Percentiles rank a stretch among this genome's conserved stretches.
Evolutionary conservation across 768 basidiomycete species (phyloP).

Genomic region (Podaxis sp.): DNA sequence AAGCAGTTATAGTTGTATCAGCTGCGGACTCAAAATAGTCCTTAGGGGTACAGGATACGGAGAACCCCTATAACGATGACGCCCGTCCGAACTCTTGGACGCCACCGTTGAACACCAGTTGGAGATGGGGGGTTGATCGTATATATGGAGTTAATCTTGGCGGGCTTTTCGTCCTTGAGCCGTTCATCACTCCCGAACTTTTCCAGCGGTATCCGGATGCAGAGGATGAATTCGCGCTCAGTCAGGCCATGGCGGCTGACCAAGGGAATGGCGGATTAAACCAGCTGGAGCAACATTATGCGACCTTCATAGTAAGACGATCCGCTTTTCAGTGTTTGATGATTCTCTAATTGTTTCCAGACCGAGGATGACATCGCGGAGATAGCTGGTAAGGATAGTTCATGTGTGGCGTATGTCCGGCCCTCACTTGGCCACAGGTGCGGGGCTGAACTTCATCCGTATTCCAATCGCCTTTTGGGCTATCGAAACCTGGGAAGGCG

Average conservation of each 20-base stretch:
- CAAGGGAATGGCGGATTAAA: slow-evolving; percentile 60
- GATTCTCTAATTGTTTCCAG: slow-evolving; percentile 32
- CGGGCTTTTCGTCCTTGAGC: slow-evolving; percentile 76
- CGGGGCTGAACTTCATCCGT: slow-evolving; percentile 83
- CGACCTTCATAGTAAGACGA: slow-evolving; percentile 72
- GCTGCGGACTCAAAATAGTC: neutral
- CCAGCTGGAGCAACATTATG: slow-evolving; percentile 75
- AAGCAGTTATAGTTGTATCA: neutral
- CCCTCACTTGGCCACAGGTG: slow-evolving; percentile 32
- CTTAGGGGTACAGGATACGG: slow-evolving; percentile 58
- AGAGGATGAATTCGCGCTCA: slow-evolving; percentile 70
- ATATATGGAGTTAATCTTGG: slow-evolving; percentile 69
- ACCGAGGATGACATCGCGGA: slow-evolving; percentile 85
- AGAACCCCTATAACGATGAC: slow-evolving; percentile 65
- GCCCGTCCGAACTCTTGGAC: slow-evolving; percentile 74
- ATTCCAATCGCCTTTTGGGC: slow-evolving; percentile 87
- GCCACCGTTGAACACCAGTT: slow-evolving; percentile 66
- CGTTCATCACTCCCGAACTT: slow-evolving; percentile 68
- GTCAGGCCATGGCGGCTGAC: slow-evolving; percentile 63
- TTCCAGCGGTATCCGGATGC: slow-evolving; percentile 59
- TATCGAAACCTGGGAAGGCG: slow-evolving; percentile 69
- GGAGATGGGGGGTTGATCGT: slow-evolving; percentile 63
- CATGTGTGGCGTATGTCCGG: neutral
- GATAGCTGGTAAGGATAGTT: slow-evolving; percentile 54
- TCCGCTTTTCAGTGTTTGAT: neutral